These are phyloP conservation scores for Oryza glumipatula DNA, from an alignment of 176 grass and related monocot species.

Conservation along the genomic window DNA sequence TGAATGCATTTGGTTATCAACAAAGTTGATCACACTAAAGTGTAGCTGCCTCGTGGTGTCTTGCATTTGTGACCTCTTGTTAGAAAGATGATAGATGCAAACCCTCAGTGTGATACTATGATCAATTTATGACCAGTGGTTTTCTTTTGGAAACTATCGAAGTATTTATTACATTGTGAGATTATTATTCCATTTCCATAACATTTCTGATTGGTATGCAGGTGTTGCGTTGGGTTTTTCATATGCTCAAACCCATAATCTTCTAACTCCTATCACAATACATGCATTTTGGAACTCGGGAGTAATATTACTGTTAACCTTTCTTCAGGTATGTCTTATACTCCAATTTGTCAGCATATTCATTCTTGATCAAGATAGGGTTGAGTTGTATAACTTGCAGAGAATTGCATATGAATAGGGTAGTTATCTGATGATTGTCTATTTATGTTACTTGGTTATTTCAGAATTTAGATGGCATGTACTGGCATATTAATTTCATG, in stretches of 20 bases:
- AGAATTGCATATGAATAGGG: constrained; percentile 1
- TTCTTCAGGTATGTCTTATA: constrained; percentile 79
- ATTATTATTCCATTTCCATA: background rate
- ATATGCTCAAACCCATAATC: constrained; percentile 95
- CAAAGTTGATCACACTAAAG: constrained; percentile 19
- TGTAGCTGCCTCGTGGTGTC: background rate
- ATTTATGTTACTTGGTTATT: constrained; percentile 4
- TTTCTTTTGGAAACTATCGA: too few species aligned
- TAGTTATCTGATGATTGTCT: background rate
- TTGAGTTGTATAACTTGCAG: constrained; percentile 18
- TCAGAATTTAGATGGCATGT: background rate
- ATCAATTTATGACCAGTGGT: too few species aligned
- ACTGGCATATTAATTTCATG: background rate
- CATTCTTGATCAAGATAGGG: background rate
- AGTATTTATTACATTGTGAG: background rate
- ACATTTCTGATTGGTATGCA: constrained; percentile 27
- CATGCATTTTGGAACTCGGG: constrained; percentile 95
- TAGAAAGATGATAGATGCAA: background rate
- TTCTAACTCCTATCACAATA: constrained; percentile 85
- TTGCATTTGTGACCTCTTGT: constrained; percentile 12
- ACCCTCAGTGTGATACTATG: background rate
- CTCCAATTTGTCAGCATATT: background rate
- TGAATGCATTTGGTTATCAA: background rate
- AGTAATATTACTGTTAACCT: constrained; percentile 84
- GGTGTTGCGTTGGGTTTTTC: constrained; percentile 85